Base-by-base conservation (phyloP, 257 asterid genomes). In the Striga asiatica region DNA sequence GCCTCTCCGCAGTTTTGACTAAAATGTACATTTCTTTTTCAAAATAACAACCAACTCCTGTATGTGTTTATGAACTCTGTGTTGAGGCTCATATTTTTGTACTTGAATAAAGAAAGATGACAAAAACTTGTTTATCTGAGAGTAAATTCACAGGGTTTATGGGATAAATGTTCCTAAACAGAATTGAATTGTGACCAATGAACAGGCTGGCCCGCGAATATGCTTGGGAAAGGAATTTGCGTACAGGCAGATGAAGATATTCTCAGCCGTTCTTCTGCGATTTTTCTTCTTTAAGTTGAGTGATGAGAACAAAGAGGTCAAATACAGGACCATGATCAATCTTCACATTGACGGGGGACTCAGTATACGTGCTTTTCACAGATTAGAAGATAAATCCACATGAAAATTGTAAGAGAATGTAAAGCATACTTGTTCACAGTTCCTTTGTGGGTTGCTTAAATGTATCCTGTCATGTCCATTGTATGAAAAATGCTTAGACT, bases 211-310 rank as follows among this genome's bases (percentile, higher is more conserved):
- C 1, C 89, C 78, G 0, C 60, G 83, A 41, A 66, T 78, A 4
- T 77, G 84, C 58, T 49, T 80, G 71, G 84, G 88, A 2, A 80
- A 70, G 72, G 83, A 80, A 49, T 80, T 80, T 54, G 83, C 83
- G 11, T 65, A 69, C 27, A 65, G 79, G 56, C 84, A 80, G 64
- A 80, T 80, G 89, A 81, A 81, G 68, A 75, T 81, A 55, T 66
- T 78, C 69, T 55, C 79, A 6, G 71, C 80, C 47, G 75, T 74
- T 58, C 62, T 76, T 35, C 21, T 78, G 53, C 32, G 41, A 31
- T 70, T 37, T 68, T 81, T 81, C 34, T 13, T 41, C 25, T 78
- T 76, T 71, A 60, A 69, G 70, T 37, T 78, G 49, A 69, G 65
- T 28, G 81, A 75, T 38, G 75, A 68, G 31, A 61, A 21, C 28